Evolutionary conservation across 805 yeast genomes (phyloP).

Genomic region (Candida gorgasii): DNA sequence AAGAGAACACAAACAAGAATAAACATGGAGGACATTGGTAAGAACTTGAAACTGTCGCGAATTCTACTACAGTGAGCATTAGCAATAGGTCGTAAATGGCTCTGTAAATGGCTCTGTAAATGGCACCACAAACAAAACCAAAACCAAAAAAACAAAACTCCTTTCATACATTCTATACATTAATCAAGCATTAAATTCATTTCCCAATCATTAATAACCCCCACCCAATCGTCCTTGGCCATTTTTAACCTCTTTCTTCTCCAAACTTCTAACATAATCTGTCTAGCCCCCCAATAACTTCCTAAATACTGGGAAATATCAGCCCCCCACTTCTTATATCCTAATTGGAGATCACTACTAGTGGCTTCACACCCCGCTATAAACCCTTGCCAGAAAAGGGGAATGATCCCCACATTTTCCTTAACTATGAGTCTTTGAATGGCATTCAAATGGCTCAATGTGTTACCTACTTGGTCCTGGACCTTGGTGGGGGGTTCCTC

Average conservation of each 20-base stretch:
- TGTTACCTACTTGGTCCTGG: slow-evolving; percentile 62
- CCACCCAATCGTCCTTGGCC: slow-evolving; percentile 69
- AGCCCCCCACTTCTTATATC: slow-evolving; percentile 75
- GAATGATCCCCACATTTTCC: slow-evolving; percentile 62
- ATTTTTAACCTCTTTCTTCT: slow-evolving; percentile 63
- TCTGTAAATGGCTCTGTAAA: no score
- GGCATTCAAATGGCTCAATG: slow-evolving; percentile 62
- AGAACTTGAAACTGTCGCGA: no score
- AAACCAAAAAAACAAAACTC: no score
- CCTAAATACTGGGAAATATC: slow-evolving; percentile 58
- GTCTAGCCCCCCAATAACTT: slow-evolving; percentile 83
- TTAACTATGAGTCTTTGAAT: slow-evolving; percentile 58
- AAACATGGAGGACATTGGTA: no score
- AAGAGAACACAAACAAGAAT: no score
- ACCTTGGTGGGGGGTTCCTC: slow-evolving; percentile 54
- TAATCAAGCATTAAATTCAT: slow-evolving; percentile 74
- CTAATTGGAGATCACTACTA: slow-evolving; percentile 55
- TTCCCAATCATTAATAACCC: slow-evolving; percentile 80
- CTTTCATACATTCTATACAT: no score
- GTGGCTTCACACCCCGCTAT: slow-evolving; percentile 83
- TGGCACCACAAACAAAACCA: no score
- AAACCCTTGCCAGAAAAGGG: slow-evolving; percentile 87
- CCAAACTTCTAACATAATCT: slow-evolving; percentile 86
- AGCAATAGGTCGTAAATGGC: no score
- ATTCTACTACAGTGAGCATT: no score